Evolutionary conservation across 768 basidiomycete genomes (phyloP).

Genomic region (Guyanaporus albipodus): DNA sequence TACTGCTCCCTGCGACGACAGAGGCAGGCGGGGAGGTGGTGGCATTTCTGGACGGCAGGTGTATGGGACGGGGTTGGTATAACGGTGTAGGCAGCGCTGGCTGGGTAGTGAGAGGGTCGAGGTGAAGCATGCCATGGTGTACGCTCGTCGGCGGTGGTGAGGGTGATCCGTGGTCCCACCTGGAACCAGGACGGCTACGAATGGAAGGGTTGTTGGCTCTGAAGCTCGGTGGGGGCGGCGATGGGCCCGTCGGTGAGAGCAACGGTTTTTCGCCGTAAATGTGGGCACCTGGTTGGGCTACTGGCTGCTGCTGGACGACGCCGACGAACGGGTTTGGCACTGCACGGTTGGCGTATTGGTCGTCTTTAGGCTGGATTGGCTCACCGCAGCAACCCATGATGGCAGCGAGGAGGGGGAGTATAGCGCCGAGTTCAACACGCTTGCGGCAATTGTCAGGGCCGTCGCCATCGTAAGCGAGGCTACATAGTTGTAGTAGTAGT

Average conservation of each 20-base stretch:
- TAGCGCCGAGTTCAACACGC: too few species aligned
- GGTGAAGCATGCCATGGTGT: slow-evolving; percentile 1
- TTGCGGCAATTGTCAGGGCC: too few species aligned
- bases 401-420: neutral
- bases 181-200: slow-evolving; percentile 25
- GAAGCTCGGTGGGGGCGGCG: slow-evolving; percentile 44
- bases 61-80: slow-evolving; percentile 30
- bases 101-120: too few species aligned
- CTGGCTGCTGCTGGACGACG: slow-evolving; percentile 53
- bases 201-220: slow-evolving; percentile 20
- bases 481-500: too few species aligned
- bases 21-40: neutral
- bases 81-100: slow-evolving; percentile 13
- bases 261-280: slow-evolving; percentile 40
- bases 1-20: too few species aligned
- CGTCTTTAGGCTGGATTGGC: slow-evolving; percentile 26
- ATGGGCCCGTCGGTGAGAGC: slow-evolving; percentile 38
- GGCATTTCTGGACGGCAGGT: slow-evolving; percentile 13
- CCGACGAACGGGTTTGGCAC: slow-evolving; percentile 28
- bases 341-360: slow-evolving; percentile 33
- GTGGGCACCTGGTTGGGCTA: slow-evolving; percentile 33
- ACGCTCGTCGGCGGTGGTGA: slow-evolving; percentile 29
- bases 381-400: slow-evolving; percentile 71
- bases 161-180: slow-evolving; percentile 28
- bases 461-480: too few species aligned